Evolutionary conservation across 805 yeast species (phyloP).

Genomic region (Lipomyces chichibuensis): DNA sequence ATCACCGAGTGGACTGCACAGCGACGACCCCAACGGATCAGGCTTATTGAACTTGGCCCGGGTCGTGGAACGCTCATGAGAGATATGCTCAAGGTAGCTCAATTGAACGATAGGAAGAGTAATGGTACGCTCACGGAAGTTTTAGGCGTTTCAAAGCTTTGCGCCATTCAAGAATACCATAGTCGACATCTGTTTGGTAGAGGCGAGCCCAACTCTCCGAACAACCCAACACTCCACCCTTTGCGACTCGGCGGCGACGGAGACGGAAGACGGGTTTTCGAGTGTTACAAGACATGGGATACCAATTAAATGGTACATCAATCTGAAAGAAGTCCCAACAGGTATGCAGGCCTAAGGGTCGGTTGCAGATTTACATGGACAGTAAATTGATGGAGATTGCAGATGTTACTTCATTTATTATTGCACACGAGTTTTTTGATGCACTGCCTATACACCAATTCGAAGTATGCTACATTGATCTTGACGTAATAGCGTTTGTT

Average conservation of each 20-base stretch:
- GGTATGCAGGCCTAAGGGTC: conserved; percentile 18
- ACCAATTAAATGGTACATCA: conserved; percentile 47
- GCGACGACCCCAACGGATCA: conserved; percentile 52
- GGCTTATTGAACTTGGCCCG: conserved; percentile 80
- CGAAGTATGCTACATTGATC: conserved; percentile 41
- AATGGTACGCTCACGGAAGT: conserved; percentile 13
- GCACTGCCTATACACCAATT: conserved; percentile 80
- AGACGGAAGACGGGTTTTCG: conserved; percentile 44
- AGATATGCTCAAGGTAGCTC: conserved; percentile 55
- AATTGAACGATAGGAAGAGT: conserved; percentile 32
- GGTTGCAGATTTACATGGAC: conserved; percentile 15
- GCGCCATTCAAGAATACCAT: conserved; percentile 44
- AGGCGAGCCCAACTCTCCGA: conserved; percentile 69
- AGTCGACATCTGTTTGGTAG: conserved; percentile 58
- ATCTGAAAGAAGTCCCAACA: conserved; percentile 42
- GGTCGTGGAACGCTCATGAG: conserved; percentile 79
- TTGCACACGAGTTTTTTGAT: conserved; percentile 88
- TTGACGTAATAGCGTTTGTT: not conserved
- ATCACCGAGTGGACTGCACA: conserved; percentile 59
- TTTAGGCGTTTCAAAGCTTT: conserved; percentile 25
- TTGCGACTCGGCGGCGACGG: conserved; percentile 45
- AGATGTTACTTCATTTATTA: conserved; percentile 57
- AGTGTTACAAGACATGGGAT: conserved; percentile 58
- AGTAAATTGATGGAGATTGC: conserved; percentile 14
- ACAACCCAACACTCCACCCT: conserved; percentile 55